Conservation (phyloP, 306 rosid genomes). For the Vigna hirtella region DNA sequence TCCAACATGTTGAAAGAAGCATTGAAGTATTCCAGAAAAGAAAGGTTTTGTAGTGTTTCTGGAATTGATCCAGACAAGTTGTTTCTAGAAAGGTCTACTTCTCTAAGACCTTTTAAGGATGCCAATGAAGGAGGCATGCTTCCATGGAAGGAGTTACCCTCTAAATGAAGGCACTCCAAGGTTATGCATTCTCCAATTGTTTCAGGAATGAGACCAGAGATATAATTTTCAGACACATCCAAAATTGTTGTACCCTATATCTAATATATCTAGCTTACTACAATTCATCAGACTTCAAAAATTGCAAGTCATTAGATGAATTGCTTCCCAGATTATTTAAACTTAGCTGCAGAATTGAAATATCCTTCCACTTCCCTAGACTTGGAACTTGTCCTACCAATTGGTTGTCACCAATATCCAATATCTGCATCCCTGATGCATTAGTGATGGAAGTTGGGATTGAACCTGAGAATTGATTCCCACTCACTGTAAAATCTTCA, state of each 20-base stretch:
- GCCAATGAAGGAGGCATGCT: conserved; percentile 27
- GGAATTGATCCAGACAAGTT: conserved; percentile 39
- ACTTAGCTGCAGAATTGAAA: background rate
- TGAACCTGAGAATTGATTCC: conserved; percentile 44
- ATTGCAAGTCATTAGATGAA: conserved; percentile 29
- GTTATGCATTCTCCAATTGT: conserved; percentile 32
- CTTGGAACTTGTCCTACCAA: conserved; percentile 22
- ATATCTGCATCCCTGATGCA: background rate
- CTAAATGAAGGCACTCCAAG: conserved; percentile 19
- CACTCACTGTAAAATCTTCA: background rate
- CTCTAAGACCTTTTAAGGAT: conserved; percentile 20
- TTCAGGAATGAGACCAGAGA: conserved; percentile 17
- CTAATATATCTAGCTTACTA: background rate
- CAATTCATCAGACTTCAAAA: conserved; percentile 39
- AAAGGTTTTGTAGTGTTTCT: background rate
- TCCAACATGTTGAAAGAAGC: conserved; percentile 38
- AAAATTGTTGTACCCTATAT: conserved; percentile 17
- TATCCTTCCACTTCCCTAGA: conserved; percentile 9
- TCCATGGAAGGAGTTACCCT: conserved; percentile 32
- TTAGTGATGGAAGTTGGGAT: conserved; percentile 43
- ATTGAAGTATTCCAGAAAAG: conserved; percentile 13
- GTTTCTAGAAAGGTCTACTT: conserved; percentile 28
- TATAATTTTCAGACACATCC: conserved; percentile 38
- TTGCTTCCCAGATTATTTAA: conserved; percentile 33
- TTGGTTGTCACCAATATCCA: background rate